A percentile compares a stretch with the other conserved stretches of the same genome.
Conservation (phyloP, 192 early-diverging fungal genomes). For the Coemansia sp. region DNA sequence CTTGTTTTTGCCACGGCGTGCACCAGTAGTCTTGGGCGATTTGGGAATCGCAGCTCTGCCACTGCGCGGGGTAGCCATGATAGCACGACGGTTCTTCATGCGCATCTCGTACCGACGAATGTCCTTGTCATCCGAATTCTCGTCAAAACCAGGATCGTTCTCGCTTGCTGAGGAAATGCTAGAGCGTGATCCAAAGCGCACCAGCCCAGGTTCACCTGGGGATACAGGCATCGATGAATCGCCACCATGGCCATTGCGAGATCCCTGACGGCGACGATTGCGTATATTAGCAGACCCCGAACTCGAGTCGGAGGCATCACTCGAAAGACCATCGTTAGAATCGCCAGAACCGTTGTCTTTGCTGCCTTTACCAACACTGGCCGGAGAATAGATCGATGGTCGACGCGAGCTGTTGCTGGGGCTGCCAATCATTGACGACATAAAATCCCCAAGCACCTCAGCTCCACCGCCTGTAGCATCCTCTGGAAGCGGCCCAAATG, state of each 20-base stretch:
- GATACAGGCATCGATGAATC: neutral
- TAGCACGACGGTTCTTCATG: conserved; percentile 25
- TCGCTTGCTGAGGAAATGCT: conserved; percentile 16
- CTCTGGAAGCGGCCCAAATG: conserved; percentile 28
- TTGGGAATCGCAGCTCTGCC: conserved; percentile 9
- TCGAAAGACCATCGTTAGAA: conserved; percentile 18
- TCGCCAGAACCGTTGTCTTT: conserved; percentile 5
- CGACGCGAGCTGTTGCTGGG: neutral
- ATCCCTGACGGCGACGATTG: neutral
- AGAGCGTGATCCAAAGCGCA: conserved; percentile 25
- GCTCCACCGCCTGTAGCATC: conserved; percentile 18
- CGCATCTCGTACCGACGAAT: conserved; percentile 42
- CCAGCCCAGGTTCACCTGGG: neutral
- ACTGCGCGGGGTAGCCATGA: conserved; percentile 22
- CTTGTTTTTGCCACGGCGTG: conserved; percentile 9
- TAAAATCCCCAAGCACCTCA: conserved; percentile 30
- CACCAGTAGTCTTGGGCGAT: conserved; percentile 12
- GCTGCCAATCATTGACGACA: conserved; percentile 3
- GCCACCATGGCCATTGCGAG: neutral
- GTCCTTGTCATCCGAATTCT: conserved; percentile 34
- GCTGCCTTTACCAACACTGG: neutral
- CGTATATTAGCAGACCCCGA: neutral
- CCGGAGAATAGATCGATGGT: neutral
- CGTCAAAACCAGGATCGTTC: conserved; percentile 5
- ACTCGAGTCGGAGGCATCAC: conserved; percentile 4